Percentiles rank a stretch among this genome's conserved stretches.
These are phyloP conservation scores for Coprinopsis sp. DNA, from an alignment of 768 basidiomycete species.

Conservation along the genomic window DNA sequence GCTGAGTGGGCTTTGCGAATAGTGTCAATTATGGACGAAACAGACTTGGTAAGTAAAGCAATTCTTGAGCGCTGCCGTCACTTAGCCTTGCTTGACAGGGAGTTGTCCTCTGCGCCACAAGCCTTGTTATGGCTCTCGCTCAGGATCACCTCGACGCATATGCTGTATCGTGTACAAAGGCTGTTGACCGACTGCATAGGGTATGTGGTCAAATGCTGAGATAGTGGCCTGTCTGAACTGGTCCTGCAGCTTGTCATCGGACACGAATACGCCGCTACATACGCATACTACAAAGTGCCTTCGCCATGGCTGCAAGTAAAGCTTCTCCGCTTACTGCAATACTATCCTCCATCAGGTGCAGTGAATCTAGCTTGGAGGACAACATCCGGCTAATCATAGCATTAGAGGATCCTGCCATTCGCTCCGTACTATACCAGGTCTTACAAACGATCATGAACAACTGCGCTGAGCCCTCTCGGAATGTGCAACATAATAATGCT, in stretches of 20 bases:
- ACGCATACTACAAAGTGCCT: conserved; percentile 97
- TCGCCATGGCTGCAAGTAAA: conserved; percentile 98
- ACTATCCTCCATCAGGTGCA: conserved; percentile 89
- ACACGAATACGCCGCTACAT: conserved; percentile 82
- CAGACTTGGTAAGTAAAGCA: conserved; percentile 59
- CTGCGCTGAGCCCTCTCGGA: conserved; percentile 84
- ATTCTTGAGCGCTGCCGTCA: conserved; percentile 6
- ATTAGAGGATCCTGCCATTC: conserved; percentile 79
- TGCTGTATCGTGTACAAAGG: conserved; percentile 90
- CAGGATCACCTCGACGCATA: conserved; percentile 91
- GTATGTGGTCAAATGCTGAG: conserved; percentile 37
- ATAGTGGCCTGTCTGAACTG: conserved; percentile 5
- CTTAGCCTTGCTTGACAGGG: conserved; percentile 46
- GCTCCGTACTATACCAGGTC: conserved; percentile 72
- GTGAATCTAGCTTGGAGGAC: conserved; percentile 18
- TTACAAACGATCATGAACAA: conserved; percentile 89
- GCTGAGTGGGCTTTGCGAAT: conserved; percentile 95
- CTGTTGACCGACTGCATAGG: conserved; percentile 82
- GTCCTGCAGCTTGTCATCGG: conserved; percentile 76
- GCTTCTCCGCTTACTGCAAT: conserved; percentile 86
- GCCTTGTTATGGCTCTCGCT: conserved; percentile 87
- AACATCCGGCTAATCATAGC: conserved; percentile 5
- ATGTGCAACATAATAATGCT: conserved; percentile 98
- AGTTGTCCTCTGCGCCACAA: conserved; percentile 91
- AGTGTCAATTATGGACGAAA: conserved; percentile 93